Conservation (phyloP, 805 yeast species). For the Yarrowia sp. region DNA sequence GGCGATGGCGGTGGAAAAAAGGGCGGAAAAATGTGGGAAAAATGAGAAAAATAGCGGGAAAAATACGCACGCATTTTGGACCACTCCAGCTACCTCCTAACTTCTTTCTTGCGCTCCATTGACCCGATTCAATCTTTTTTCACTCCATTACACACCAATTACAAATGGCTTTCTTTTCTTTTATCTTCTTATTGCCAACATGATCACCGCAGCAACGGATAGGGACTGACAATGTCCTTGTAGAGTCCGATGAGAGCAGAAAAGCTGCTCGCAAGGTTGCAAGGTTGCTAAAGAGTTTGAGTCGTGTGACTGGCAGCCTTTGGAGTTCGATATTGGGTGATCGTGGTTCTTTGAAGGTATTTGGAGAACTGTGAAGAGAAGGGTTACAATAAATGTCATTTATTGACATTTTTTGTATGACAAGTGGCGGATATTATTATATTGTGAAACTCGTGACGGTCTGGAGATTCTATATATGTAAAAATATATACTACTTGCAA, state of each 20-base stretch:
- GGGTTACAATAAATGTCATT: too few relatives aligned
- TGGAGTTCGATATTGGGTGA: too few relatives aligned
- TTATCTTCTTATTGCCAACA: not conserved
- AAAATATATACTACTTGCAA: not conserved
- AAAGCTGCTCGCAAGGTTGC: not conserved
- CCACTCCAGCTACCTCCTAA: too few relatives aligned
- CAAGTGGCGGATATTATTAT: not conserved
- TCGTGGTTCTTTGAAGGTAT: too few relatives aligned
- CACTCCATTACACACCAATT: too few relatives aligned
- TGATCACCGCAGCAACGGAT: conserved; percentile 2
- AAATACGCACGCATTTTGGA: too few relatives aligned
- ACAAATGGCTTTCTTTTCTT: not conserved
- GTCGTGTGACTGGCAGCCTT: not conserved
- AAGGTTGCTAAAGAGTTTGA: not conserved
- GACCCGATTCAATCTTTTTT: too few relatives aligned
- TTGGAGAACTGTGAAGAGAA: not conserved
- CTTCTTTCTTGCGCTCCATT: too few relatives aligned
- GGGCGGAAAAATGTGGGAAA: not conserved
- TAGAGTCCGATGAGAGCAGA: not conserved
- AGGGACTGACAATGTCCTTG: not conserved
- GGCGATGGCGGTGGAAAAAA: not conserved
- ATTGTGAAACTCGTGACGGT: not conserved
- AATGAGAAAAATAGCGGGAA: too few relatives aligned
- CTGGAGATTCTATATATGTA: too few relatives aligned
- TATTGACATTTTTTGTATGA: not conserved